Evolutionary conservation across 495 filamentous ascomycete genomes (phyloP).

Genomic region (Aspergillus ostianus): DNA sequence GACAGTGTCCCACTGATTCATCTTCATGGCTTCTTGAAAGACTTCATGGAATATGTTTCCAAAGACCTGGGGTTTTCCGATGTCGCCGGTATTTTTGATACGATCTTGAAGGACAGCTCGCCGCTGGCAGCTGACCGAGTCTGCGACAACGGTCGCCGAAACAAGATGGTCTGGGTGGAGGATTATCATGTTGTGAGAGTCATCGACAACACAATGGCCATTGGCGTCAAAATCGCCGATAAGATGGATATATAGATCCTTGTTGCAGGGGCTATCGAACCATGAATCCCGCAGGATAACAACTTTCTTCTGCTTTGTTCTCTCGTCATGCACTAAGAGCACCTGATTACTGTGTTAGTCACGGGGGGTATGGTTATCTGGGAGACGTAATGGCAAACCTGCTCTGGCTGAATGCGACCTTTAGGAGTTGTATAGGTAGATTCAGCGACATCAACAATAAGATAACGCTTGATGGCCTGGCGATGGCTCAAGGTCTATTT

Average conservation of each 20-base stretch:
- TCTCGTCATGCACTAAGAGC: slow-evolving; percentile 72
- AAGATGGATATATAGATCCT: slow-evolving; percentile 76
- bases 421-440: slow-evolving; percentile 60
- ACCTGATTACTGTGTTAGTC: slow-evolving; percentile 54
- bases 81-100: slow-evolving; percentile 79
- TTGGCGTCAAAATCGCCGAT: slow-evolving; percentile 71
- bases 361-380: background rate
- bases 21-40: slow-evolving; percentile 84
- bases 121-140: slow-evolving; percentile 85
- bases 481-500: slow-evolving; percentile 54
- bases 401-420: slow-evolving; percentile 63
- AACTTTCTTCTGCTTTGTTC: slow-evolving; percentile 58
- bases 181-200: slow-evolving; percentile 80
- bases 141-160: slow-evolving; percentile 88
- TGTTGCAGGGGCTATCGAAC: slow-evolving; percentile 71
- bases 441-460: slow-evolving; percentile 68
- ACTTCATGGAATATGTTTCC: slow-evolving; percentile 91
- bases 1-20: slow-evolving; percentile 73
- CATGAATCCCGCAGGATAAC: slow-evolving; percentile 83
- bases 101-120: slow-evolving; percentile 91
- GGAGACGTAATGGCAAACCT: slow-evolving; percentile 49
- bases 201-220: slow-evolving; percentile 71
- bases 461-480: slow-evolving; percentile 78
- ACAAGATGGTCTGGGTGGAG: slow-evolving; percentile 94
- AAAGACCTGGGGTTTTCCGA: slow-evolving; percentile 77